A percentile compares a stretch with the other conserved stretches of the same genome.
These are phyloP conservation scores for Cornus florida DNA, from an alignment of 148 eudicot genomes.

Conservation along the genomic window DNA sequence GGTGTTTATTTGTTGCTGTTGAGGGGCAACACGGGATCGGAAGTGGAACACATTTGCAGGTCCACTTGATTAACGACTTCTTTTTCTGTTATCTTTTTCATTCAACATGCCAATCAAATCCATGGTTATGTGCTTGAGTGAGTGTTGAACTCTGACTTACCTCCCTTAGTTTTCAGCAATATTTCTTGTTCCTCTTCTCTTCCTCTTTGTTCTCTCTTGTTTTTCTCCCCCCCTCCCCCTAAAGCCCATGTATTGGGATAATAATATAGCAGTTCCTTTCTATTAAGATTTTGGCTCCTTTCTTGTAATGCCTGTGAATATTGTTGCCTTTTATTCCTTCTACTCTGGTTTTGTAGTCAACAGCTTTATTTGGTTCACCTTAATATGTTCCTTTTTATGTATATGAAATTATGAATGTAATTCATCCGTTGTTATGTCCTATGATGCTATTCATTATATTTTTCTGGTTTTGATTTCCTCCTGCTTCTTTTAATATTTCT, in stretches of 20 bases:
- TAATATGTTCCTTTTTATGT: too few species aligned
- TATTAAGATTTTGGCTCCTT: background rate
- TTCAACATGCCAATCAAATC: background rate
- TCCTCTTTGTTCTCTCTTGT: too few species aligned
- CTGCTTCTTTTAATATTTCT: constrained; percentile 4
- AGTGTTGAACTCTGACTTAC: too few species aligned
- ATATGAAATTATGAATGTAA: background rate
- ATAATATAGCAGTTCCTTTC: background rate
- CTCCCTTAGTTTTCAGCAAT: too few species aligned
- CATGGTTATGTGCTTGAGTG: background rate
- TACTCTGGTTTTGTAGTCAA: background rate
- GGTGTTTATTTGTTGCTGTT: too few species aligned
- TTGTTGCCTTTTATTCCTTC: background rate
- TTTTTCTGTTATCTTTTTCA: background rate
- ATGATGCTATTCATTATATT: background rate
- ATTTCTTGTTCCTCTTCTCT: too few species aligned
- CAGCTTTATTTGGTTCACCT: background rate
- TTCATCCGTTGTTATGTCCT: background rate
- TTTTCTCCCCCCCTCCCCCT: too few species aligned
- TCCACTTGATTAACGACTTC: background rate
- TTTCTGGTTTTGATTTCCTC: background rate
- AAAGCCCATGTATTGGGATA: background rate
- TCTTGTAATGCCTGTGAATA: background rate
- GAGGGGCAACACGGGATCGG: background rate
- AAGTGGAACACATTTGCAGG: background rate